These are phyloP conservation scores for Solanum phureja DNA, from an alignment of 257 asterid genomes.

Conservation along the genomic window DNA sequence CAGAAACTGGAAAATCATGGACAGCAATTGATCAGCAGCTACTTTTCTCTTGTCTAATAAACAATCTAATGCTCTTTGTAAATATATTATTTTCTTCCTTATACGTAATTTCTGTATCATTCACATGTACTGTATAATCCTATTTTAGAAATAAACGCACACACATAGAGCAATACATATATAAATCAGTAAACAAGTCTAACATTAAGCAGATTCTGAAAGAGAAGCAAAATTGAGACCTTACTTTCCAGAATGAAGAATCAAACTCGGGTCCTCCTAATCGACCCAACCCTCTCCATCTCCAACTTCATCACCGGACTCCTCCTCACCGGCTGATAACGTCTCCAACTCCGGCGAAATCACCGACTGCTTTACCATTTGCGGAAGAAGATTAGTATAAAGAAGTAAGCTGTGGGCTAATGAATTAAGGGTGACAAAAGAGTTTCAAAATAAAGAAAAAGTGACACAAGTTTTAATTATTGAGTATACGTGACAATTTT, in stretches of 20 bases:
- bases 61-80: neutral
- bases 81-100: neutral
- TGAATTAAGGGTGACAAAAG: too few species aligned
- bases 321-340: constrained; percentile 10
- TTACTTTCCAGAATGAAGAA: constrained; percentile 60
- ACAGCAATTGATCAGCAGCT: neutral
- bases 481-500: too few species aligned
- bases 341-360: constrained; percentile 17
- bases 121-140: too few species aligned
- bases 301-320: constrained; percentile 19
- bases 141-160: too few species aligned
- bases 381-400: neutral
- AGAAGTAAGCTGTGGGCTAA: neutral
- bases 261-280: too few species aligned
- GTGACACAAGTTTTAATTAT: too few species aligned
- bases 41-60: neutral
- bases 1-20: neutral
- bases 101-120: neutral
- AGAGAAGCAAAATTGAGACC: neutral
- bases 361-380: constrained; percentile 24
- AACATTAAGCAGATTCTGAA: neutral
- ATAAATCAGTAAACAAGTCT: neutral
- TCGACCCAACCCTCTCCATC: constrained; percentile 34
- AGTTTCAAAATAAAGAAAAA: too few species aligned
- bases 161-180: neutral